phyloP scores from a whole-genome alignment of 2,329 filamentous ascomycete genomes.

The Madurella mycetomatis region DNA sequence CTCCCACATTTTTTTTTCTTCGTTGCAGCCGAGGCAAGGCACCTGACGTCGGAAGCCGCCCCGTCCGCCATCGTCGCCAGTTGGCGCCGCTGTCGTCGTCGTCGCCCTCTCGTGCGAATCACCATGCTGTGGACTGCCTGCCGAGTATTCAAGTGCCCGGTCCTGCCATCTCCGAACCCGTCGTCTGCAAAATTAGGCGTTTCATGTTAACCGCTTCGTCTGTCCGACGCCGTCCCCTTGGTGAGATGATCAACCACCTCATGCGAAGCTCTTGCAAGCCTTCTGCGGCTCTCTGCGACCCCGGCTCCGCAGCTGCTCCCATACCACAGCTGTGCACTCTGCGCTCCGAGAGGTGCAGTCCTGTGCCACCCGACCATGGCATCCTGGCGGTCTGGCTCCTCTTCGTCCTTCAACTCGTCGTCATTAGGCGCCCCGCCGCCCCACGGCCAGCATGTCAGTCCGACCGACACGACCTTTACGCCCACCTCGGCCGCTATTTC shows the following conservation, averaged over 20 bases:
- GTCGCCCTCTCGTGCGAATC: neutral
- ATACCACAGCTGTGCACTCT: constrained; percentile 8
- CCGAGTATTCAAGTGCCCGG: neutral
- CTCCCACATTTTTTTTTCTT: neutral
- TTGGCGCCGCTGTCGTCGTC: neutral
- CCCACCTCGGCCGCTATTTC: constrained; percentile 43
- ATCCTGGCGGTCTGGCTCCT: constrained; percentile 34
- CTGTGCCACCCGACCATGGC: constrained; percentile 22
- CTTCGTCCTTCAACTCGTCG: constrained; percentile 46
- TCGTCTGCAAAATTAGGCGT: neutral
- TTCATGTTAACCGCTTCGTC: neutral
- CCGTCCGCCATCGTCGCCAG: constrained; percentile 11
- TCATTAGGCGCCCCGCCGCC: constrained; percentile 40
- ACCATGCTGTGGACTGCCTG: constrained; percentile 2
- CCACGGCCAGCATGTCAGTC: constrained; percentile 41
- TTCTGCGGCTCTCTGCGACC: constrained; percentile 7
- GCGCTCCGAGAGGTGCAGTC: neutral
- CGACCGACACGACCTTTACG: constrained; percentile 43
- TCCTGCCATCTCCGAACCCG: neutral
- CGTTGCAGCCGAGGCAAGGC: constrained; percentile 4
- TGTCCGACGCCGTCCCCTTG: neutral
- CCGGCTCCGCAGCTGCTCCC: constrained; percentile 1
- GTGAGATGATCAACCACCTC: constrained; percentile 9
- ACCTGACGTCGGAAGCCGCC: constrained; percentile 9
- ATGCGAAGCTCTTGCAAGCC: constrained; percentile 7